These are phyloP conservation scores for Hymenoscyphus occultus DNA, from an alignment of 2,329 filamentous ascomycete species.

Conservation along the genomic window DNA sequence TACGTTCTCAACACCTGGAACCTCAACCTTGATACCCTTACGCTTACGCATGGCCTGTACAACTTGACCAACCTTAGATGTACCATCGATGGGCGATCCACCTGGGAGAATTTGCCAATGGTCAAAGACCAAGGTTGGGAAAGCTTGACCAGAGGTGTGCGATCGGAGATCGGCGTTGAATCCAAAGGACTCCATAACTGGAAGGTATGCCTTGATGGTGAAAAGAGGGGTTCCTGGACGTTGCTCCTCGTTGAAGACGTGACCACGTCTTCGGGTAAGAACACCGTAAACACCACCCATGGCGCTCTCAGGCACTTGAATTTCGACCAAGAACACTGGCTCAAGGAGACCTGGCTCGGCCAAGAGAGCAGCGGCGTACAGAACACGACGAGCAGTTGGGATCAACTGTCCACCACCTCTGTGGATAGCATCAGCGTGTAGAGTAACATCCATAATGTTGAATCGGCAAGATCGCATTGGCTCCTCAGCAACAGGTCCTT, in stretches of 20 bases:
- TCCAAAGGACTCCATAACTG: constrained; percentile 96
- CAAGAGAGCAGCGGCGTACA: constrained; percentile 89
- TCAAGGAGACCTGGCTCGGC: constrained; percentile 89
- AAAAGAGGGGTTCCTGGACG: constrained; percentile 97
- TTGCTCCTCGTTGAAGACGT: constrained; percentile 99
- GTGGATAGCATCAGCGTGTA: constrained; percentile 99
- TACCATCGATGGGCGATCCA: constrained; percentile 83
- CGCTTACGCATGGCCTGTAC: constrained; percentile 93
- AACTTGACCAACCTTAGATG: constrained; percentile 77
- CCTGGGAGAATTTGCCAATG: constrained; percentile 97
- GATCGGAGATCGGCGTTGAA: constrained; percentile 97
- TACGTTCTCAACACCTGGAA: constrained; percentile 93
- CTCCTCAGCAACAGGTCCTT: constrained; percentile 97
- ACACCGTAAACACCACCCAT: constrained; percentile 99
- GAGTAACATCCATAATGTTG: constrained; percentile 99
- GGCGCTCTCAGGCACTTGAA: constrained; percentile 95
- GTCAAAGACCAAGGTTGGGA: constrained; percentile 98
- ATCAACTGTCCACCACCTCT: constrained; percentile 99
- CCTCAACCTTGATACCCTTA: constrained; percentile 98
- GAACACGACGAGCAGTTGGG: constrained; percentile 93
- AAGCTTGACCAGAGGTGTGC: constrained; percentile 93
- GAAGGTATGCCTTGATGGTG: constrained; percentile 97
- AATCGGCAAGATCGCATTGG: constrained; percentile 96
- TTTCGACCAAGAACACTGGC: constrained; percentile 98
- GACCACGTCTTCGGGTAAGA: constrained; percentile 94